These are phyloP conservation scores for Podospora fimiseda DNA, from an alignment of 495 filamentous ascomycete species.

Conservation along the genomic window DNA sequence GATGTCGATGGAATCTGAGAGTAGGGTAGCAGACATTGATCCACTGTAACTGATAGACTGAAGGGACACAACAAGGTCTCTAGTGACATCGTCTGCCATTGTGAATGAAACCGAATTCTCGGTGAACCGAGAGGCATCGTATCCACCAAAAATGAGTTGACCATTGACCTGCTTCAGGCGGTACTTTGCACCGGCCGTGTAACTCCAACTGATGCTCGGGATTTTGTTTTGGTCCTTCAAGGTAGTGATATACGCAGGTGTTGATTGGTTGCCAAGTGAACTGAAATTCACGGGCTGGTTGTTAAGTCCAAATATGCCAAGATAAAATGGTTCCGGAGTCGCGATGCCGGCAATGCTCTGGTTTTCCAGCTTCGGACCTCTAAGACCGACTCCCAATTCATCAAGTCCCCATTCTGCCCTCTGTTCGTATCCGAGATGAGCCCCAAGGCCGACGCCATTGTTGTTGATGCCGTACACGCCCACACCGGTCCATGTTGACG, in stretches of 20 bases:
- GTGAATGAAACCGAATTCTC: conserved; percentile 43
- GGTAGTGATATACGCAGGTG: conserved; percentile 43
- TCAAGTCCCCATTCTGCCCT: conserved; percentile 46
- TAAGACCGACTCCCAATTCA: conserved; percentile 41
- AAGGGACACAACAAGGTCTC: conserved; percentile 45
- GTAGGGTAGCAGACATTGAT: conserved; percentile 23
- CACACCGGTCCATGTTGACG: conserved; percentile 41
- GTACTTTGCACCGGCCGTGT: conserved; percentile 52
- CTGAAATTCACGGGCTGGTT: conserved; percentile 45
- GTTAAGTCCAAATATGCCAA: conserved; percentile 51
- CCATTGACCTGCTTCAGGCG: conserved; percentile 45
- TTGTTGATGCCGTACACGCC: conserved; percentile 33
- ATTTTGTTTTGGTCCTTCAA: conserved; percentile 42
- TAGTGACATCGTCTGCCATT: conserved; percentile 42
- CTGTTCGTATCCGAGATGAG: conserved; percentile 37
- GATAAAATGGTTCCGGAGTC: conserved; percentile 41
- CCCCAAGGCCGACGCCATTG: conserved; percentile 34
- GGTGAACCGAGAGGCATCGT: conserved; percentile 46
- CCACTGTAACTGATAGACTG: conserved; percentile 40
- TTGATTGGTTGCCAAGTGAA: conserved; percentile 33
- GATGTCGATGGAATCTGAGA: conserved; percentile 30
- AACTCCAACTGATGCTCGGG: conserved; percentile 48
- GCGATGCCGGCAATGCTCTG: conserved; percentile 44
- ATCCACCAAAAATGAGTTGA: conserved; percentile 53
- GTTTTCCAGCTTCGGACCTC: conserved; percentile 39